Base-by-base conservation (phyloP, 441 rosid genomes). In the Gossypium lobatum region DNA sequence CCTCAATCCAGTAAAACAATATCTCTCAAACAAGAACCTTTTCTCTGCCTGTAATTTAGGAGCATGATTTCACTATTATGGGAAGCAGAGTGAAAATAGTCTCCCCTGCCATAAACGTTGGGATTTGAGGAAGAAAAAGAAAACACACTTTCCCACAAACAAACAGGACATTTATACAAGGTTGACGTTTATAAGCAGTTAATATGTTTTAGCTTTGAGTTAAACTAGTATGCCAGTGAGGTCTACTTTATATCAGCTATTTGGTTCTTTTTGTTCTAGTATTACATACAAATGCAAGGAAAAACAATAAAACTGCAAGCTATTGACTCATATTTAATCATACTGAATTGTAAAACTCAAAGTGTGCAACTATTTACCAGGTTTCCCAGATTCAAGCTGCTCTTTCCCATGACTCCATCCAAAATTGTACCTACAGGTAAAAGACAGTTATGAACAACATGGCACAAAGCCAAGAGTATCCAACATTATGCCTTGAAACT, bases 391-490 rank as follows among this genome's bases (percentile, higher is more conserved):
- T 85, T 95, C 97, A 76, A 95, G 95, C 79, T 84, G 85, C 82
- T 95, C 99, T 78, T 93, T 91, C 54, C 97, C 98, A 85, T 93
- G 99, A 80, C 98, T 95, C 98, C 98, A 95, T 64, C 99, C 99
- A 69, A 87, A 91, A 82, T 89, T 93, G 75, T 91, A 95, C 88
- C 99, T 95, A 54, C 45, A 68, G n/a, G 62, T 8, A 76, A 26
- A 18, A 31, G 31, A 53, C 45, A 3, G 63, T 14, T 73, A 42
- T 18, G n/a, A 52, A 45, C 26, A 75, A 34, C 25, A 65, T 16
- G 28, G n/a, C 42, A 20, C 4, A 31, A 55, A 78, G 28, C 45
- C 71, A 74, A 21, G 50, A 34, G 11, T 18, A 18, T 55, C 52
- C 72, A 61, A 20, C 57, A 58, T 42, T 39, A 78, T 52, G 39